Percentiles rank a stretch among this genome's conserved stretches.
These are phyloP conservation scores for Ceriops zippeliana DNA, from an alignment of 345 rosid species.

Conservation along the genomic window DNA sequence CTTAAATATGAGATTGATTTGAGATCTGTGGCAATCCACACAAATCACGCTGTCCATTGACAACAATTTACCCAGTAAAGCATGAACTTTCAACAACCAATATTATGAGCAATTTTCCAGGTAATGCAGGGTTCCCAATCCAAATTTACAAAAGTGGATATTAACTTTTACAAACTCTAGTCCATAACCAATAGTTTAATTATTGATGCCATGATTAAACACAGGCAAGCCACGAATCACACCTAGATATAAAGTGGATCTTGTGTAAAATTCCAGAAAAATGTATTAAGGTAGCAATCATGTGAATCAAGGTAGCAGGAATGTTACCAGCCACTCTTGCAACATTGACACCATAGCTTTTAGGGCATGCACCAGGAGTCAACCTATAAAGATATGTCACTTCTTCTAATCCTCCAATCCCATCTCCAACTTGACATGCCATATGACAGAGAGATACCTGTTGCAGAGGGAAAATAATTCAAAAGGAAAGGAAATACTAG, in stretches of 20 bases:
- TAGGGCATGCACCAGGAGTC: conserved; percentile 84
- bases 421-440: conserved; percentile 85
- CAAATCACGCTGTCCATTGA: no score
- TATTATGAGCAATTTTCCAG: no score
- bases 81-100: no score
- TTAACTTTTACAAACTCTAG: no score
- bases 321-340: conserved; percentile 88
- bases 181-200: not conserved
- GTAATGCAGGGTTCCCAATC: no score
- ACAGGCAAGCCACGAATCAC: not conserved
- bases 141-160: no score
- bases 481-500: not conserved
- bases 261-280: conserved; percentile 5
- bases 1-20: not conserved
- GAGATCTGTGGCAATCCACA: no score
- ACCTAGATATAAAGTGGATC: not conserved
- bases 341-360: conserved; percentile 95
- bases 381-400: conserved; percentile 86
- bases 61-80: no score
- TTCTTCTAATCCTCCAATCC: conserved; percentile 63
- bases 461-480: conserved; percentile 8
- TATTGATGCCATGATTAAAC: not conserved
- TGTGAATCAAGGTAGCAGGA: conserved; percentile 2
- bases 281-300: conserved; percentile 3
- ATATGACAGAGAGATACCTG: conserved; percentile 92